These are phyloP conservation scores for Botrytis squamosa DNA, from an alignment of 2,329 filamentous ascomycete species.

Conservation along the genomic window DNA sequence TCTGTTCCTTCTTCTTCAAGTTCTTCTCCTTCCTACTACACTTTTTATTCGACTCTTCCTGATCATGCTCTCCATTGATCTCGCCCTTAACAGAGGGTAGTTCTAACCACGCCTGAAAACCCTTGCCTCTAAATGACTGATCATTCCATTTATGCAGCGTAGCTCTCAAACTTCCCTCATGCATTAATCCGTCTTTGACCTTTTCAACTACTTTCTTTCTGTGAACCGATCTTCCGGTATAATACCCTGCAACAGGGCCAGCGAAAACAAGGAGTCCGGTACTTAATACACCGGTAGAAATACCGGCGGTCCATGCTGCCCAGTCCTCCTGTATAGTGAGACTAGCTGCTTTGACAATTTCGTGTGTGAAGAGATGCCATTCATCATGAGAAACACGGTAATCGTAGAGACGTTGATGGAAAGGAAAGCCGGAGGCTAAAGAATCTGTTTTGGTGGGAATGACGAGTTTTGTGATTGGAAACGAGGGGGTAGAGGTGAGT, in stretches of 20 bases:
- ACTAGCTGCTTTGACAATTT: constrained; percentile 30
- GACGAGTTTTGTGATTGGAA: constrained; percentile 18
- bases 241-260: constrained; percentile 31
- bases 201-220: constrained; percentile 29
- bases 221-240: constrained; percentile 30
- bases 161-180: constrained; percentile 28
- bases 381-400: constrained; percentile 30
- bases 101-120: constrained; percentile 34
- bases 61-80: constrained; percentile 8
- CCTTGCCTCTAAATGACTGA: constrained; percentile 23
- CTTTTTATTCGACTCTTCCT: not conserved
- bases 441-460: constrained; percentile 31
- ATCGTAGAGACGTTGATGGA: constrained; percentile 26
- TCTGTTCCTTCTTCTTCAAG: constrained; percentile 14
- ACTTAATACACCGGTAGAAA: constrained; percentile 30
- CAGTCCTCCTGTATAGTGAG: constrained; percentile 29
- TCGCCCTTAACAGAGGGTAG: constrained; percentile 27
- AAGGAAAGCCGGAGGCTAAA: constrained; percentile 35
- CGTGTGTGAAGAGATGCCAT: constrained; percentile 33
- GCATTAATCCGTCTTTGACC: constrained; percentile 29
- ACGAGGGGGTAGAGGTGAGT: not conserved
- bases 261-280: constrained; percentile 27
- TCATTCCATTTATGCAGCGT: constrained; percentile 31
- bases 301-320: constrained; percentile 31
- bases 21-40: constrained; percentile 12